Evolutionary conservation across 176 grass and related monocot species (phyloP), one percentile per base, ranked within the genome.

Genomic region (Musa itinerans): DNA sequence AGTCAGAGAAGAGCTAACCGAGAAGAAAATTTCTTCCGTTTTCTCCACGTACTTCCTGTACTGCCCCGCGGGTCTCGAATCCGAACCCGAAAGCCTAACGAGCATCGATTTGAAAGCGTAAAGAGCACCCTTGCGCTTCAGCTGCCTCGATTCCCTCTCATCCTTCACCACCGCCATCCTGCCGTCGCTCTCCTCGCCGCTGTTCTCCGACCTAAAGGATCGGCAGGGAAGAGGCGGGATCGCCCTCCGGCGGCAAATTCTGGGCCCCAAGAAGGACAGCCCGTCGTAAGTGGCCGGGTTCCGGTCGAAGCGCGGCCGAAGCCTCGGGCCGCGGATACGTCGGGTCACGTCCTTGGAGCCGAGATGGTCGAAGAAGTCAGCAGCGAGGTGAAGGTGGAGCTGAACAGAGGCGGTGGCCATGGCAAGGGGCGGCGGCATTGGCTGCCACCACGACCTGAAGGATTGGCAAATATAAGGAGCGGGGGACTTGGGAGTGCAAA

Each of bases 11-110:
- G 76, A 89, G 57, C 86, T 87, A 74, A 99, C 95, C 85, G 95
- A 87, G 86, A 99, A 99, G 78, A 99, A 99, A 79, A 99, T 83
- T 66, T 94, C 95, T 78, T 99, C 95, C 57, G 88, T 84, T 72
- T 84, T 99, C 88, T 99, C 95, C 62, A 99, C 88, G 8, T 83
- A 79, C 75, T 76, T 78, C 86, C 89, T 86, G 73, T 88, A 94
- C 61, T 86, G 74, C 11, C 88, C 91, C 51, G 83, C 84, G 9
- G 90, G 93, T 17, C 52, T 86, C 24, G 75, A 79, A 53, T 81
- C 83, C 10, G 76, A 85, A 10, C 95, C 95, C 27, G 83, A 86
- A 57, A 87, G 84, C 51, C 88, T 86, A 63, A 89, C 79, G 11
- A 99, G 83, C 59, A 88, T 79, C 3, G 88, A 81, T 73, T 99